Percentiles rank a stretch among this genome's conserved stretches.
These are phyloP conservation scores for Sordaria brevicollis DNA, from an alignment of 495 filamentous ascomycete species.

Conservation along the genomic window DNA sequence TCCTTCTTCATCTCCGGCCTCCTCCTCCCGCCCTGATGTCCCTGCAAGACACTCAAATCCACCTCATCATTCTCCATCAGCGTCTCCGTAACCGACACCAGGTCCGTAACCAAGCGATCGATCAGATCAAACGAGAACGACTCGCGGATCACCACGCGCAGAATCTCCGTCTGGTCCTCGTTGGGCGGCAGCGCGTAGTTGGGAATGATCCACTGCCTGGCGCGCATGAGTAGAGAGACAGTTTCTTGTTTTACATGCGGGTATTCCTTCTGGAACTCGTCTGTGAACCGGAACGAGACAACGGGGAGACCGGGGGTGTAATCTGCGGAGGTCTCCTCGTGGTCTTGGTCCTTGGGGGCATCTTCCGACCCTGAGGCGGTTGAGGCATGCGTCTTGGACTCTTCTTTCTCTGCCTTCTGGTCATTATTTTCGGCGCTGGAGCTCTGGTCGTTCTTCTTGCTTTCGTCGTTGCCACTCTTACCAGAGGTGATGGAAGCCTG, in stretches of 20 bases:
- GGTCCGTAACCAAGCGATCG: conserved; percentile 48
- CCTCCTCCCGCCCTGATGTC: conserved; percentile 14
- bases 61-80: conserved; percentile 43
- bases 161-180: conserved; percentile 53
- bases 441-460: conserved; percentile 17
- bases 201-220: conserved; percentile 67
- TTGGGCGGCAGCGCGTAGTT: conserved; percentile 63
- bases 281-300: conserved; percentile 56
- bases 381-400: background rate
- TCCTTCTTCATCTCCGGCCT: conserved; percentile 14
- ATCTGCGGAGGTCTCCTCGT: conserved; percentile 35
- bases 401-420: conserved; percentile 20
- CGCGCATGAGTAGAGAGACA: conserved; percentile 54
- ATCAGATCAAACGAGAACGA: conserved; percentile 59
- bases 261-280: conserved; percentile 51
- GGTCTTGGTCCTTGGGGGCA: background rate
- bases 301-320: conserved; percentile 64
- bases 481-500: conserved; percentile 6
- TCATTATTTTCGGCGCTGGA: background rate
- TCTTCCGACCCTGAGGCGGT: background rate
- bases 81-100: conserved; percentile 45
- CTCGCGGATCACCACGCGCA: conserved; percentile 60
- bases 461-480: background rate
- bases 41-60: conserved; percentile 32
- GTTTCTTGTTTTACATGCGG: conserved; percentile 57